These are phyloP conservation scores for Emergomyces pasteurianus DNA, from an alignment of 2,329 filamentous ascomycete species.

Conservation along the genomic window DNA sequence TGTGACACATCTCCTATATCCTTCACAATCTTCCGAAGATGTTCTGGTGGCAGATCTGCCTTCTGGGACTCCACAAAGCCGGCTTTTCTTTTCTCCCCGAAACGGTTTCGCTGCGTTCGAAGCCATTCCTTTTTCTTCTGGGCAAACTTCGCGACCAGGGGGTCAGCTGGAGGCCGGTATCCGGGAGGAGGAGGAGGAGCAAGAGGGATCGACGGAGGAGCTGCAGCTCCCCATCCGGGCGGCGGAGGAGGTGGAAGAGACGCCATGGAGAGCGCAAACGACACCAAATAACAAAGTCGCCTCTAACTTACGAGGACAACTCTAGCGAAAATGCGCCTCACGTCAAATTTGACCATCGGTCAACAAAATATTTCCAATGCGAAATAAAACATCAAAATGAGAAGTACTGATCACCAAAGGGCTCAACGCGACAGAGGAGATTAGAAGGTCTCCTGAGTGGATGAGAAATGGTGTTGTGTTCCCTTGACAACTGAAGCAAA, in stretches of 20 bases:
- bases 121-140: conserved; percentile 99
- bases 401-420: background rate
- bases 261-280: conserved; percentile 35
- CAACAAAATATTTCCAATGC: background rate
- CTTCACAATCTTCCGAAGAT: conserved; percentile 93
- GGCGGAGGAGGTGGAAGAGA: conserved; percentile 55
- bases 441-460: background rate
- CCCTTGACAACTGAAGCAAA: conserved; percentile 2
- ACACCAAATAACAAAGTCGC: conserved; percentile 1
- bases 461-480: background rate
- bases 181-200: conserved; percentile 78
- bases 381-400: background rate
- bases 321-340: background rate
- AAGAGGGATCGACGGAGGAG: conserved; percentile 40
- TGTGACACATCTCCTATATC: conserved; percentile 99
- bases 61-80: conserved; percentile 98
- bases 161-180: conserved; percentile 67
- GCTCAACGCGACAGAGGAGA: background rate
- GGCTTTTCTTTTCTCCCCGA: conserved; percentile 91
- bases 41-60: conserved; percentile 96
- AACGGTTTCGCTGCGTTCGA: conserved; percentile 77
- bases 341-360: conserved; percentile 7
- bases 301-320: background rate
- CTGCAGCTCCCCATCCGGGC: conserved; percentile 48
- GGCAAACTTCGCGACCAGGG: conserved; percentile 84